These are phyloP conservation scores for Irpex sp. DNA, from an alignment of 1,284 basidiomycete genomes.

Conservation along the genomic window DNA sequence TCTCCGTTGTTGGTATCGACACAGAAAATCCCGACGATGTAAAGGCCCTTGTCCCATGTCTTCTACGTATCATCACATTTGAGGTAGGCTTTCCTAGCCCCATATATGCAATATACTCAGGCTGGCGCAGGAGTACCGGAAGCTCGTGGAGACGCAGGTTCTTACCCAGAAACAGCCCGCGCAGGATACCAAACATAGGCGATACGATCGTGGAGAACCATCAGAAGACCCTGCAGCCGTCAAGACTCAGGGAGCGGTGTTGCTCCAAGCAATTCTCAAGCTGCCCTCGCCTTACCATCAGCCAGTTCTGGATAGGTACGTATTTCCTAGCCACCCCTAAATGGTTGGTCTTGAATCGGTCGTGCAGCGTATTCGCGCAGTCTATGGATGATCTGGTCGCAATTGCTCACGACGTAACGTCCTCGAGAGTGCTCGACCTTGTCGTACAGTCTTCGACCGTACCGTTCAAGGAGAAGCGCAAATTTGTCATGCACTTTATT, in stretches of 20 bases:
- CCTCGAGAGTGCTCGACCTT: conserved; percentile 81
- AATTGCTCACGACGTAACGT: conserved; percentile 69
- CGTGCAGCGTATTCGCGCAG: conserved; percentile 56
- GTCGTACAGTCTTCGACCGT: conserved; percentile 71
- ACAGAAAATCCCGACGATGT: conserved; percentile 26
- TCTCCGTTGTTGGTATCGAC: background rate
- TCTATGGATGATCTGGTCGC: conserved; percentile 56
- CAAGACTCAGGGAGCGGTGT: conserved; percentile 81
- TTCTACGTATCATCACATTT: conserved; percentile 43
- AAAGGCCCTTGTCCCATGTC: conserved; percentile 41
- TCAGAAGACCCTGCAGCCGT: conserved; percentile 44
- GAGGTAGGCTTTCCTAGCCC: conserved; percentile 38
- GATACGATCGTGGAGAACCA: conserved; percentile 8
- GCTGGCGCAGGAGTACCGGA: conserved; percentile 35
- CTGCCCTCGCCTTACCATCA: conserved; percentile 64
- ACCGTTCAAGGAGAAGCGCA: conserved; percentile 61
- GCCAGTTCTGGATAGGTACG: conserved; percentile 66
- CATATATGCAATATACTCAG: background rate
- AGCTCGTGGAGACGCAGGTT: conserved; percentile 12
- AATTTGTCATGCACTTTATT: conserved; percentile 71
- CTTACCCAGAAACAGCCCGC: conserved; percentile 18
- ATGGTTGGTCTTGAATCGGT: background rate
- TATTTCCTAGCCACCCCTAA: background rate
- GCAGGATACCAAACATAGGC: conserved; percentile 13
- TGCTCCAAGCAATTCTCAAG: conserved; percentile 79